A percentile compares a stretch with the other conserved stretches of the same genome.
These are phyloP conservation scores for Clohesyomyces aquaticus DNA, from an alignment of 495 filamentous ascomycete species.

Conservation along the genomic window DNA sequence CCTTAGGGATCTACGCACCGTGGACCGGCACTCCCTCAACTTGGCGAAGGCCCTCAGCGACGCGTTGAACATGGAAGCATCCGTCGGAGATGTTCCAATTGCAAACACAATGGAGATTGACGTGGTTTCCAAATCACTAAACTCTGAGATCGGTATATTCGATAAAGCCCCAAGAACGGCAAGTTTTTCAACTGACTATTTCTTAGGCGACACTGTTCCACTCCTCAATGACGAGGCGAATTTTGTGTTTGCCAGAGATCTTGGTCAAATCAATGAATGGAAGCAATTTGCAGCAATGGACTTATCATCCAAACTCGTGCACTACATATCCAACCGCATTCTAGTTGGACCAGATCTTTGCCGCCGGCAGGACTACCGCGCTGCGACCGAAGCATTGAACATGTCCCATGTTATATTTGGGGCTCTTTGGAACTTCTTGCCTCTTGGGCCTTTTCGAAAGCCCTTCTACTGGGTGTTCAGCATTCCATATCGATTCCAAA, in stretches of 20 bases:
- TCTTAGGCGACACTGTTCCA: conserved; percentile 6
- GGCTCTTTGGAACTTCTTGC: conserved; percentile 14
- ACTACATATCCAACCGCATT: conserved; percentile 23
- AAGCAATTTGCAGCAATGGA: conserved; percentile 8
- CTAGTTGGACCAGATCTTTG: conserved; percentile 17
- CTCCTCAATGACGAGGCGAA: conserved; percentile 11
- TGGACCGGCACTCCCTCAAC: conserved; percentile 4
- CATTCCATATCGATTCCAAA: conserved; percentile 12
- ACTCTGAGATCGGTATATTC: conserved; percentile 11
- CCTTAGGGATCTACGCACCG: conserved; percentile 11
- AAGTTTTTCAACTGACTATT: not conserved
- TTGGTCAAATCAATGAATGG: conserved; percentile 7
- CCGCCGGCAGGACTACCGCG: conserved; percentile 7
- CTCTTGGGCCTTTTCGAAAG: conserved; percentile 16
- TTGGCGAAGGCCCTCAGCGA: conserved; percentile 19
- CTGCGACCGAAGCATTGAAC: conserved; percentile 11
- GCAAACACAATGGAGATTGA: conserved; percentile 23
- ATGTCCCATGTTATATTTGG: conserved; percentile 21
- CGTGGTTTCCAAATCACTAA: conserved; percentile 16
- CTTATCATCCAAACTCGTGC: conserved; percentile 18
- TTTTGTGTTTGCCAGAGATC: conserved; percentile 13
- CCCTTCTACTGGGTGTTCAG: conserved; percentile 18
- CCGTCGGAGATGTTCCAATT: conserved; percentile 13
- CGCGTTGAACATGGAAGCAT: conserved; percentile 21
- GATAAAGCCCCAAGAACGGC: not conserved